Base-by-base conservation (phyloP, 768 basidiomycete genomes). In the Lactifluus piperatus region DNA sequence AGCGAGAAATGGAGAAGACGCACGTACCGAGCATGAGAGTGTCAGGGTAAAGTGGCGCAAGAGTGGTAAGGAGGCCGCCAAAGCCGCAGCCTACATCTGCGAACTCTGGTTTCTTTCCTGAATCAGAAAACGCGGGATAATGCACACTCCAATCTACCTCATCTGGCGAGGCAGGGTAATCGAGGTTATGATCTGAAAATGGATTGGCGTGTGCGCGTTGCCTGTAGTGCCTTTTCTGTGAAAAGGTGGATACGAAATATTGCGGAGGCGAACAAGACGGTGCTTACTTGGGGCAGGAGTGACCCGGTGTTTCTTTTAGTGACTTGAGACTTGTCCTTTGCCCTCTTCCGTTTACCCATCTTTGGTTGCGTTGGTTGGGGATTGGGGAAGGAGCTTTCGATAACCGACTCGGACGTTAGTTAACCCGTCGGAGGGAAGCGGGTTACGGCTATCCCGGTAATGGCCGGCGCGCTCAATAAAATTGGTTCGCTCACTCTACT, bases 41-140 rank as follows among this genome's bases (percentile, higher is more conserved):
- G 63, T 95, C 85, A 7, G 97, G 97, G 68, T 88, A 97, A 37
- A 91, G 74, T 6, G 94, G 93, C 0, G 94, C 91, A 16, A 99
- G 82, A 4, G 88, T 74, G 64, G 94, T 88, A 60, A 95, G 76
- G 41, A 99, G 81, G 16, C 97, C 97, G 14, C 97, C 97, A 67
- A 98, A 99, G 44, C 97, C 97, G 71, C 97, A 99, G 0, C 97
- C 97, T 36, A 99, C 84, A 71, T 99, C 97, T 4, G 92, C 97
- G 68, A 94, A 97, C 72, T 94, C 92, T 46, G 97, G 94, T 10
- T 75, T 73, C 68, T 88, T 88, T 43, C 77, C 77, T 34, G 78
- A 70, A 24, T 68, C 71, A 30, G 75, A 70, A 69, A 83, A 88
- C 29, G 82, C 78, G 0, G 95, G 94, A 73, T 85, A 98, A 71